A percentile compares a stretch with the other conserved stretches of the same genome.
These are phyloP conservation scores for Globisporangium splendens DNA, from an alignment of 352 stramenopile genomes.

Conservation along the genomic window DNA sequence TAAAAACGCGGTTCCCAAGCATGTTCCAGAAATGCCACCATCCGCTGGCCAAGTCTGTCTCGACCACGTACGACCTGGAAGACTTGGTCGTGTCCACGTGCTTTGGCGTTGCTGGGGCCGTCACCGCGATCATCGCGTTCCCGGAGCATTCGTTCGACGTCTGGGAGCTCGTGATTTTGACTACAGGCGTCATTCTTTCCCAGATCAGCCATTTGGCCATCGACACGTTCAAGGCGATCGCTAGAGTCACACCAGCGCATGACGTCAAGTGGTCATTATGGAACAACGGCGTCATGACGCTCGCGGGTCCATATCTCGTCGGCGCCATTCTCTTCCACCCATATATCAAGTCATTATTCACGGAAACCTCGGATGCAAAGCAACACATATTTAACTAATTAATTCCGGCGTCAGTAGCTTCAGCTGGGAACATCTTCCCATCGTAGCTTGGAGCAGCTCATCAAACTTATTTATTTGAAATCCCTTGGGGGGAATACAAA, in stretches of 20 bases:
- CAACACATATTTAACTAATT: neutral
- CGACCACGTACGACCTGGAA: neutral
- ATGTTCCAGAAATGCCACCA: constrained; percentile 4
- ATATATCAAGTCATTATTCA: constrained; percentile 51
- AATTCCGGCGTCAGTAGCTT: no score
- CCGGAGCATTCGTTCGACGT: constrained; percentile 15
- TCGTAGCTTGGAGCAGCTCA: no score
- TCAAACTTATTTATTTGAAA: no score
- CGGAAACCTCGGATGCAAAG: neutral
- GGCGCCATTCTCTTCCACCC: constrained; percentile 60
- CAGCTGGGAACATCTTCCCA: no score
- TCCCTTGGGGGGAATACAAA: no score
- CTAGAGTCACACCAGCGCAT: constrained; percentile 19
- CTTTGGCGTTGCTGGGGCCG: constrained; percentile 14
- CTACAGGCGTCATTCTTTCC: constrained; percentile 27
- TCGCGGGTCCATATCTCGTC: constrained; percentile 55
- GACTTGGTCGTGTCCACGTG: constrained; percentile 22
- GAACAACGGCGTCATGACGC: constrained; percentile 52
- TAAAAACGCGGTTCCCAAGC: neutral
- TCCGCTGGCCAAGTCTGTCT: neutral
- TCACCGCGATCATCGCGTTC: constrained; percentile 21
- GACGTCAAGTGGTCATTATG: constrained; percentile 24
- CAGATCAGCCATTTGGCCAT: constrained; percentile 35
- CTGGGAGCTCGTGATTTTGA: constrained; percentile 34
- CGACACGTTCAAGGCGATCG: constrained; percentile 37